These are phyloP conservation scores for Aureobasidium mangrovei DNA, from an alignment of 2,329 filamentous ascomycete genomes.

Conservation along the genomic window DNA sequence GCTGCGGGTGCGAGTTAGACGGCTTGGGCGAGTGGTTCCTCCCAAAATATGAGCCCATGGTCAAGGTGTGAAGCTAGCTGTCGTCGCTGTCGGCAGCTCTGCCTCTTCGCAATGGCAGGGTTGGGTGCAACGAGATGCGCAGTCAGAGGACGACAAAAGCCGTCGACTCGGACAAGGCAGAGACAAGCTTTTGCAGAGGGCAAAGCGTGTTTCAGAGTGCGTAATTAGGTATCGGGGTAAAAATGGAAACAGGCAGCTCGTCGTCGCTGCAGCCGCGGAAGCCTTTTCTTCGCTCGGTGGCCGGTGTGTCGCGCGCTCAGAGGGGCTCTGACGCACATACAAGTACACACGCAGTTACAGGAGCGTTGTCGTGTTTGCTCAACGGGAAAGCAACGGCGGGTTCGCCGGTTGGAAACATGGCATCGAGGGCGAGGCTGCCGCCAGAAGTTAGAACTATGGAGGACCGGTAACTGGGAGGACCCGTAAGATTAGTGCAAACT, in stretches of 20 bases:
- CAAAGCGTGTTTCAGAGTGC: constrained; percentile 1
- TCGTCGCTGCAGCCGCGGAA: too few relatives aligned
- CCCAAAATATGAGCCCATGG: constrained; percentile 9
- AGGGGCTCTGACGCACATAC: background rate
- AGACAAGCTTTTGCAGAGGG: constrained; percentile 5
- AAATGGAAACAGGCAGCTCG: too few relatives aligned
- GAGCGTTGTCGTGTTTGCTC: background rate
- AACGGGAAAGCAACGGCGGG: background rate
- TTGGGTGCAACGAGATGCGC: too few relatives aligned
- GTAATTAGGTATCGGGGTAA: background rate
- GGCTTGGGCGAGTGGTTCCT: constrained; percentile 8
- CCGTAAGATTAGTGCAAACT: too few relatives aligned
- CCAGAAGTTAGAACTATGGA: too few relatives aligned
- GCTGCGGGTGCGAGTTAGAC: background rate
- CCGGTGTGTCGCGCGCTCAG: too few relatives aligned
- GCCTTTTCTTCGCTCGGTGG: background rate
- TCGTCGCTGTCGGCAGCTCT: background rate
- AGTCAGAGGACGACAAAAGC: background rate
- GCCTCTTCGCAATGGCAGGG: background rate
- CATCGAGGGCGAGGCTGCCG: background rate
- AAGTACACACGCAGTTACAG: background rate
- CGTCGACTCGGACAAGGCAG: background rate
- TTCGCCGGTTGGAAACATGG: background rate
- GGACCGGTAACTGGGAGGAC: too few relatives aligned
- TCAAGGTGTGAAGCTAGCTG: background rate